Base-by-base conservation (phyloP, 495 filamentous ascomycete species). In the Podospora anserina region DNA sequence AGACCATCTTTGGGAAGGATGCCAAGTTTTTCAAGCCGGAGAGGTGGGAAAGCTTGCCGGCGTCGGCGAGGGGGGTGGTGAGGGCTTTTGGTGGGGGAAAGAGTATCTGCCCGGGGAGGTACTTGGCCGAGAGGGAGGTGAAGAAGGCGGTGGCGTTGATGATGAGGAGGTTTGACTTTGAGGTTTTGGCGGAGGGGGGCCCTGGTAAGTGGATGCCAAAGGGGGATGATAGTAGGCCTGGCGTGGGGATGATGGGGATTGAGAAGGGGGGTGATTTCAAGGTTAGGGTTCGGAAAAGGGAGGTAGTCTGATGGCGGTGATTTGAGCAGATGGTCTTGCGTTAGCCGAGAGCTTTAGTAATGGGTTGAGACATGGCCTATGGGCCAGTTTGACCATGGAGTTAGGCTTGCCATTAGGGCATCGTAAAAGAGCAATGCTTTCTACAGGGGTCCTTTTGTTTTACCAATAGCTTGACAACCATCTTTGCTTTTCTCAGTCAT, bases 241-340 rank as follows among this genome's bases (percentile, higher is more conserved):
- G 55, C 7, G 23, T 26, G 15, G 55, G 55, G 55, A 26, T 26
- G 55, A 58, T 58, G 55, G n/a, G n/a, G n/a, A 26, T 58, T 19
- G 23, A 58, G 23, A 26, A 58, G 55, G 55, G 55, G n/a, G n/a
- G 23, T 9, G 55, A 58, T 80, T 58, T 58, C 23, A 20, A n/a
- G 18, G 55, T 58, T 5, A 19, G 23, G 18, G 23, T 58, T 26
- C 7, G n/a, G 1, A 18, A 20, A 18, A 58, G 55, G 19, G 55
- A 58, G 55, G 55, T 9, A n/a, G 55, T 4, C 3, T 58, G 4
- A 20, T 58, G 55, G 55, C 9, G 19, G 39, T 49, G 9, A 2
- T 32, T 32, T 32, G 7, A 7, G 30, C 30, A 32, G 39, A 13
- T 13, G 13, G 39, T 13, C 2, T 49, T 13, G 39, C 23, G 23